Evolutionary conservation across 164 flowering plant genomes (phyloP), one percentile per base, ranked within the genome.

Genomic region (Tetracentron sinense): DNA sequence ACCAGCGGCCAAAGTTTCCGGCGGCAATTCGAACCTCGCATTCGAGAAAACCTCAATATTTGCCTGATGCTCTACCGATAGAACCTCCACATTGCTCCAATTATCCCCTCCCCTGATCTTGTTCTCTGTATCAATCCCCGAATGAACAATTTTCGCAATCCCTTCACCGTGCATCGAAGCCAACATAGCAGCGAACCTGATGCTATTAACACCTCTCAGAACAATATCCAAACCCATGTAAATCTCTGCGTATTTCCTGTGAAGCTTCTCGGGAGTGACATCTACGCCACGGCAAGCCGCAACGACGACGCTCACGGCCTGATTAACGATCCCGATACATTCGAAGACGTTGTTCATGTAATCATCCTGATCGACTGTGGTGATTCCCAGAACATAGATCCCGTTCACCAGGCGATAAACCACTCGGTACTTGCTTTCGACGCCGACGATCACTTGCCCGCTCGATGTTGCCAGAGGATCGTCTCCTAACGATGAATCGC

Each of bases 261-360:
- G 70, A 3, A 93, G 79, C 78, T 94, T 94, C 74, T 91, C 97
- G 1, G 96, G 95, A 1, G 99, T 91, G 0, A 94, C 97, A 68
- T 89, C 97, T 0, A 94, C 97, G 4, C 99, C 99, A 4, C 99
- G 89, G 55, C 97, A 91, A 8, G 99, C 99, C 1, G 96, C 81
- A 14, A 91, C 93, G 11, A 94, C 59, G 15, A 94, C 96, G 42
- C 87, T 81, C 5, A 94, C 97, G 0, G 96, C 96, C 63, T 94
- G 99, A 54, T 94, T 94, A 7, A 94, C 97, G 56, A 85, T 79
- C 52, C 82, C 68, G 65, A 94, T 94, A 70, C 97, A 90, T 69
- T 94, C 96, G 63, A 94, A 90, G 47, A 94, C 97, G 63, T 94
- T 86, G 60, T 80, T 88, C 59, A 85, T 56, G 3, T 65, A 49